Evolutionary conservation across 2,329 filamentous ascomycete genomes (phyloP).

Genomic region (Fusarium cicatricum): DNA sequence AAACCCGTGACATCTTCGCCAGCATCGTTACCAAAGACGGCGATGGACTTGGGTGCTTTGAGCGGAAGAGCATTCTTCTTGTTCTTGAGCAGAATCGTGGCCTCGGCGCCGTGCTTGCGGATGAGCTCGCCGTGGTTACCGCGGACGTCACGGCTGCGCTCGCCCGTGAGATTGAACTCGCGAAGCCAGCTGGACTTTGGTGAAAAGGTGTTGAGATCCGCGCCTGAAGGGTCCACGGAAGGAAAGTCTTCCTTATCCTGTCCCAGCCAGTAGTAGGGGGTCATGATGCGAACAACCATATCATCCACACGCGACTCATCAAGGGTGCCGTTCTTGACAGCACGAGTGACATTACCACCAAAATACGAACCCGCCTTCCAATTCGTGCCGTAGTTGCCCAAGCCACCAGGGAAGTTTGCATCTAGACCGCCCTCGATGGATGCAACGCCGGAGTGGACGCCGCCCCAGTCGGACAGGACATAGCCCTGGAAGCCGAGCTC

Average conservation of each 20-base stretch:
- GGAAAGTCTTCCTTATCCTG: conserved; percentile 58
- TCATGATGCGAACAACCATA: conserved; percentile 63
- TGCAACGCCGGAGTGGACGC: conserved; percentile 74
- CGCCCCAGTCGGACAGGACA: conserved; percentile 81
- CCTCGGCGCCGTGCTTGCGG: conserved; percentile 62
- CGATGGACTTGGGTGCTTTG: conserved; percentile 63
- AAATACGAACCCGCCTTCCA: conserved; percentile 51
- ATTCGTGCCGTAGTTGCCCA: conserved; percentile 44
- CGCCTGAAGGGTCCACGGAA: conserved; percentile 53
- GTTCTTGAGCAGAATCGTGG: conserved; percentile 80
- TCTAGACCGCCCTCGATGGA: conserved; percentile 77
- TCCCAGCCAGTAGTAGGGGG: conserved; percentile 58
- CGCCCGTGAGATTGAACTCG: conserved; percentile 56
- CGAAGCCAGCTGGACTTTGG: conserved; percentile 56
- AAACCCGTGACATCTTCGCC: conserved; percentile 68
- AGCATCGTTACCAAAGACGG: conserved; percentile 62
- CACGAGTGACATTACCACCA: conserved; percentile 55
- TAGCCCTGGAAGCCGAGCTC: conserved; percentile 86
- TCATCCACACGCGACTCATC: conserved; percentile 53
- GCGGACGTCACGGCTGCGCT: conserved; percentile 59
- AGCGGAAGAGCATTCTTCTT: conserved; percentile 66
- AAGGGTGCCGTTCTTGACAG: conserved; percentile 58
- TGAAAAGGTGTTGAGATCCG: conserved; percentile 58
- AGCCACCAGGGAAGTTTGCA: conserved; percentile 60
- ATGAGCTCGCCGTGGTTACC: conserved; percentile 64